Base-by-base conservation (phyloP, 805 yeast genomes). In the Zygoascus flipseniorum region DNA sequence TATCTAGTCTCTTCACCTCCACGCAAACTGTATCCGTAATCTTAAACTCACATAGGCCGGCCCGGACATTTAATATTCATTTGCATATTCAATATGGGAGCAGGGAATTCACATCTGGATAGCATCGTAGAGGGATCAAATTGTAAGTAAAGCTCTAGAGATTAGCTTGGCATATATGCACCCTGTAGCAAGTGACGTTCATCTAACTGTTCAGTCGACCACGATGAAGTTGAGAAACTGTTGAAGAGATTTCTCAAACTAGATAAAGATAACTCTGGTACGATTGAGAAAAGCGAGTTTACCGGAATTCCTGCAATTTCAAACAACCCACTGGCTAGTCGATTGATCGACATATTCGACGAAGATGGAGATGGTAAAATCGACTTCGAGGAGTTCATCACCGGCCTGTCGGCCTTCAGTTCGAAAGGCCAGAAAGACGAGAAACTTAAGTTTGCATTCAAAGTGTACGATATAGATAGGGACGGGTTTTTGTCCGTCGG, bases 401-500 rank as follows among this genome's bases (percentile, higher is more conserved):
- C 84, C 4, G 95, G 92, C 1, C 73, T 89, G 47, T 85, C 95
- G 2, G 89, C 90, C 2, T 93, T 93, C 65, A 86, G 96, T 51
- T 85, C 90, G 3, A 83, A 86, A 62, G 87, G 95, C 1, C 78
- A 83, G 23, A 81, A 81, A 48, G 84, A 82, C 52, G 97, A 89
- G 60, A 92, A 89, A 69, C 76, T 92, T 55, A 76, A 75, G 64
- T 93, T 95, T 73, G 93, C 97, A 10, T 93, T 93, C 71, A 86
- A 83, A 63, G 89, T 93, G 18, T 93, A 93, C 65, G 99, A 93
- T 66, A 89, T 93, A 58, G 99, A 93, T 69, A 77, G 89, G 53
- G 99, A 93, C 66, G 99, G 99, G 0, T 89, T 65, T 66, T 88
- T 93, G 39, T 90, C 97, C 2, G 92, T 92, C 65, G 99, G 99